Evolutionary conservation across 805 yeast genomes (phyloP).

Genomic region (Debaryomyces hansenii): DNA sequence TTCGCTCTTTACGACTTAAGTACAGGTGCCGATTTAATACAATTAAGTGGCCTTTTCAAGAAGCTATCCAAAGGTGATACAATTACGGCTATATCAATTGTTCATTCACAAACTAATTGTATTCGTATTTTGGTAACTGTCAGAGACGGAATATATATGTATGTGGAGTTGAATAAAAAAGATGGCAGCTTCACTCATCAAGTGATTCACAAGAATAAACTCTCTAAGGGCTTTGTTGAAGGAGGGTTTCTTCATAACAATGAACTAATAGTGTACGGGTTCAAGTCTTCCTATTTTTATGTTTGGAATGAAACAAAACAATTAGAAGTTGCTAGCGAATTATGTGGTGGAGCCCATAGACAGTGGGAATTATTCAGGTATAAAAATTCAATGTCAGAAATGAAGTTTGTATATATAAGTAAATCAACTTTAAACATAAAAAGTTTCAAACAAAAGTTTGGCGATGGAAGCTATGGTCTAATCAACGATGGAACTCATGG

Average conservation of each 20-base stretch:
- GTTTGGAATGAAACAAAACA: conserved; percentile 81
- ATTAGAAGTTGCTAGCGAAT: conserved; percentile 63
- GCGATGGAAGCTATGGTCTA: conserved; percentile 20
- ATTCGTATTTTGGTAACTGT: conserved; percentile 48
- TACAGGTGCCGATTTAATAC: conserved; percentile 14
- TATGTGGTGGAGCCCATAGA: conserved; percentile 92
- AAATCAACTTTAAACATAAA: conserved; percentile 46
- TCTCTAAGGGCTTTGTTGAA: conserved; percentile 78
- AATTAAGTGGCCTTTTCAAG: conserved; percentile 35
- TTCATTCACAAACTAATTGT: conserved; percentile 23
- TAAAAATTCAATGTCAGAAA: conserved; percentile 20
- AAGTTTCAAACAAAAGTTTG: conserved; percentile 18
- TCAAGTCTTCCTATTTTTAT: conserved; percentile 75
- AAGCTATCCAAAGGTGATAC: conserved; percentile 68
- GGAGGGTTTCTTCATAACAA: conserved; percentile 52
- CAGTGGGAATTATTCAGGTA: conserved; percentile 60
- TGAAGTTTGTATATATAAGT: conserved; percentile 58
- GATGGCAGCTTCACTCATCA: conserved; percentile 11
- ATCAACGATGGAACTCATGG: conserved; percentile 78
- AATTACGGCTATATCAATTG: conserved; percentile 51
- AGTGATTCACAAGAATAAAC: conserved; percentile 55
- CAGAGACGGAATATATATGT: conserved; percentile 65
- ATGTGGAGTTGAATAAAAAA: conserved; percentile 20
- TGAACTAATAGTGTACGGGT: conserved; percentile 68
- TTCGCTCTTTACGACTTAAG: conserved; percentile 53